Percentiles rank a stretch among this genome's conserved stretches.
phyloP scores from a whole-genome alignment of 139 green algal species.

The Closterium sp. region DNA sequence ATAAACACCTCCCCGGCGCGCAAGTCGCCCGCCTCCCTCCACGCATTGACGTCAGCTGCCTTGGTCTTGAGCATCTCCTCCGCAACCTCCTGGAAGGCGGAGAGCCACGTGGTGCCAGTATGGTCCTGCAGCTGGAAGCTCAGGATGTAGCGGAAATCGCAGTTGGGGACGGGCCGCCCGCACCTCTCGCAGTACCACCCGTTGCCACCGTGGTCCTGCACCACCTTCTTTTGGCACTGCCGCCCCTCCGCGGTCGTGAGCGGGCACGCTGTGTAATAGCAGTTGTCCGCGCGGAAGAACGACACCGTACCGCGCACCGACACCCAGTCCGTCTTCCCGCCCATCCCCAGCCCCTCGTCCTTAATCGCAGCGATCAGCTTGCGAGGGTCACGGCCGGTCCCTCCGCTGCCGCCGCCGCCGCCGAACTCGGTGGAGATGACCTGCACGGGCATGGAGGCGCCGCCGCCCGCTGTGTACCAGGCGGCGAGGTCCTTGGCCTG shows the following conservation, averaged over 20 bases:
- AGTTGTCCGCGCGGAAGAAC: slow-evolving; percentile 68
- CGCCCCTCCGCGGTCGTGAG: slow-evolving; percentile 57
- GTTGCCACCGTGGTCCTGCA: slow-evolving; percentile 52
- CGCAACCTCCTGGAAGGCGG: slow-evolving; percentile 56
- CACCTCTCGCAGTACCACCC: slow-evolving; percentile 53
- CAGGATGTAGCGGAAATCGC: slow-evolving; percentile 50
- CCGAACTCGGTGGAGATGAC: slow-evolving; percentile 54
- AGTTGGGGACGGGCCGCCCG: slow-evolving; percentile 2
- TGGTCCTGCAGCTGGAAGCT: slow-evolving; percentile 58
- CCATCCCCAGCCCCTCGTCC: slow-evolving; percentile 73
- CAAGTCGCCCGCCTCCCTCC: slow-evolving; percentile 16
- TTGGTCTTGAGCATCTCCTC: slow-evolving; percentile 31
- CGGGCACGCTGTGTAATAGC: slow-evolving; percentile 69
- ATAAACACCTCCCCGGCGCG: slow-evolving; percentile 19
- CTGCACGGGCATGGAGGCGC: slow-evolving; percentile 32
- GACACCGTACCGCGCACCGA: slow-evolving; percentile 60
- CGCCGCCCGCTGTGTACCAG: slow-evolving; percentile 60
- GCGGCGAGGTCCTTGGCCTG: slow-evolving; percentile 59
- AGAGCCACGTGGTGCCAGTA: slow-evolving; percentile 60
- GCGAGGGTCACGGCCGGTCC: slow-evolving; percentile 64
- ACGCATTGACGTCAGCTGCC: slow-evolving; percentile 21
- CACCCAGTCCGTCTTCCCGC: slow-evolving; percentile 69
- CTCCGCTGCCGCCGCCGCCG: slow-evolving; percentile 45
- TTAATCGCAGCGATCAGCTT: slow-evolving; percentile 71
- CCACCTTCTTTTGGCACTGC: slow-evolving; percentile 79